Percentiles rank a stretch among this genome's conserved stretches.
phyloP scores from a whole-genome alignment of 2,329 filamentous ascomycete genomes.

The Bimuria novae-zelandiae region DNA sequence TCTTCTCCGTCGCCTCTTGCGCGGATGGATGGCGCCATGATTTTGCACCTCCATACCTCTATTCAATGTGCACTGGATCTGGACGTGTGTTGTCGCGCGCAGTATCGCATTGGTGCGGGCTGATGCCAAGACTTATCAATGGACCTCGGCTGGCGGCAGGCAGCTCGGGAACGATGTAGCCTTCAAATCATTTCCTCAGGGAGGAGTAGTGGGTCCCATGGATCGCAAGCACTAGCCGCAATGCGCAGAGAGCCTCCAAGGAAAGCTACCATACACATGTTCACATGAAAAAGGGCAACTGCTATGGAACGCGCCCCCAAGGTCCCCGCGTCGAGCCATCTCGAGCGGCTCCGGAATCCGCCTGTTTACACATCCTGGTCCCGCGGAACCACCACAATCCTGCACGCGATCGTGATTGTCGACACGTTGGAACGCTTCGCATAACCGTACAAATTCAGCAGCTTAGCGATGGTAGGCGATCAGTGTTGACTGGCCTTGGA shows the following conservation, averaged over 20 bases:
- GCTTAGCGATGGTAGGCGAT: not conserved
- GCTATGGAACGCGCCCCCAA: constrained; percentile 11
- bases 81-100: constrained; percentile 3
- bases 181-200: not conserved
- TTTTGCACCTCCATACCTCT: constrained; percentile 41
- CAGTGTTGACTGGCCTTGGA: no score
- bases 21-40: constrained; percentile 41
- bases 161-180: constrained; percentile 11
- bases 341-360: no score
- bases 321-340: no score
- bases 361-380: not conserved
- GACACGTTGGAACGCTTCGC: not conserved
- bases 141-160: constrained; percentile 28
- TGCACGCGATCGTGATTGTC: not conserved
- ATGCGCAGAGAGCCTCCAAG: no score
- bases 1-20: constrained; percentile 59
- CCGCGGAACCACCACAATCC: constrained; percentile 3
- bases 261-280: no score
- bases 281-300: not conserved
- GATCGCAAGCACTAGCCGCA: no score
- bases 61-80: no score
- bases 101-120: constrained; percentile 21
- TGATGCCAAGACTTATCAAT: constrained; percentile 17
- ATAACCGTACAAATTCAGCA: not conserved
- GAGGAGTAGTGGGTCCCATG: not conserved